phyloP scores from a whole-genome alignment of 495 filamentous ascomycete genomes.

The Daldinia concentrica region DNA sequence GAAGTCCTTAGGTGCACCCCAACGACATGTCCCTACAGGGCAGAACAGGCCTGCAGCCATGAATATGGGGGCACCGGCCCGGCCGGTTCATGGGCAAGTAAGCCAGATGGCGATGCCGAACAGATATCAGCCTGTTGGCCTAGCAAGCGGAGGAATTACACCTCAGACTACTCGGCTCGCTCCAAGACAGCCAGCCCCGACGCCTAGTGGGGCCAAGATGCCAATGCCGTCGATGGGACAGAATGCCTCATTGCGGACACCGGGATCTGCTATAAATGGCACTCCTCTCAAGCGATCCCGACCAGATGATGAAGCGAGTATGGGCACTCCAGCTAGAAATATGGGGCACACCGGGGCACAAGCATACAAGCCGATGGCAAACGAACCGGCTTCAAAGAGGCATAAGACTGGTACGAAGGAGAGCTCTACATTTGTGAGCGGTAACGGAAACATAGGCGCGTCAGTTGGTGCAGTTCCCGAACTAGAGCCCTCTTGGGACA shows the following conservation, averaged over 20 bases:
- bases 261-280: background rate
- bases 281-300: background rate
- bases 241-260: background rate
- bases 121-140: background rate
- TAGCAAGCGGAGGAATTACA: background rate
- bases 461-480: too few relatives aligned
- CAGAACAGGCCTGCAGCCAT: background rate
- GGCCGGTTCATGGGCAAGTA: background rate
- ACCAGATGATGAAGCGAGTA: background rate
- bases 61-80: background rate
- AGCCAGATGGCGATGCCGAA: background rate
- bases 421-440: background rate
- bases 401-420: background rate
- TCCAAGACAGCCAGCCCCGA: background rate
- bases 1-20: background rate
- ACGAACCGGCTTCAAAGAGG: background rate
- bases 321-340: background rate
- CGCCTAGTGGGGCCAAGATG: background rate
- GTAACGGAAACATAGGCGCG: background rate
- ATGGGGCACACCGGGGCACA: background rate
- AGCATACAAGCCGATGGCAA: background rate
- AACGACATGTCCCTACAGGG: background rate
- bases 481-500: background rate
- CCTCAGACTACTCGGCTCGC: background rate
- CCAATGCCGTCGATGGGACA: background rate